A percentile compares a stretch with the other conserved stretches of the same genome.
Evolutionary conservation across 805 yeast species (phyloP).

Genomic region (Starmerella bombi): DNA sequence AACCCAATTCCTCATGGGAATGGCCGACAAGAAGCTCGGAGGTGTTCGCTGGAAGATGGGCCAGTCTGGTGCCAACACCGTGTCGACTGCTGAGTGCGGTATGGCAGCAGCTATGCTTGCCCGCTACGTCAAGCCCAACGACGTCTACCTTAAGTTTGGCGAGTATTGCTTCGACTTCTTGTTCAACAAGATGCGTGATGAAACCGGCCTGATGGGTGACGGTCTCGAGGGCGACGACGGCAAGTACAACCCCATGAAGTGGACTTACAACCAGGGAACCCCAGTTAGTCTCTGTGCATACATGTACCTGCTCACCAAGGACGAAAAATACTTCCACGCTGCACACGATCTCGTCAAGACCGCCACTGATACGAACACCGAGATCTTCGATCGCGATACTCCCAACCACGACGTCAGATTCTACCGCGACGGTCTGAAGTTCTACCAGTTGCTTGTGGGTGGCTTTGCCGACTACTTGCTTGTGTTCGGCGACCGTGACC

Average conservation of each 20-base stretch:
- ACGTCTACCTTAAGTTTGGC: conserved; percentile 45
- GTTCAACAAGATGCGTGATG: conserved; percentile 38
- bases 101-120: conserved; percentile 47
- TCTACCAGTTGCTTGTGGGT: conserved; percentile 50
- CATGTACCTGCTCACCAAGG: conserved; percentile 39
- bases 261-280: conserved; percentile 58
- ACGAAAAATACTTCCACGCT: conserved; percentile 35
- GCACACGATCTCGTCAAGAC: conserved; percentile 37
- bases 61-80: conserved; percentile 47
- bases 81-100: conserved; percentile 57
- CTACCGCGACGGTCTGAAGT: conserved; percentile 53
- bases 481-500: conserved; percentile 33
- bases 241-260: conserved; percentile 39
- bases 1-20: conserved; percentile 50
- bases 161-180: conserved; percentile 47
- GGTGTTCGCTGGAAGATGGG: conserved; percentile 58
- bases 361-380: conserved; percentile 42
- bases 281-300: conserved; percentile 43
- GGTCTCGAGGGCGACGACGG: conserved; percentile 38
- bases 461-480: conserved; percentile 54
- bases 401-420: conserved; percentile 38
- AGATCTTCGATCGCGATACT: conserved; percentile 53
- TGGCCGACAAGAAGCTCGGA: conserved; percentile 39
- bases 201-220: conserved; percentile 45
- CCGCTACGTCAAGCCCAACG: conserved; percentile 33